phyloP scores from a whole-genome alignment of 2,329 filamentous ascomycete species.

The Claviceps africana region DNA sequence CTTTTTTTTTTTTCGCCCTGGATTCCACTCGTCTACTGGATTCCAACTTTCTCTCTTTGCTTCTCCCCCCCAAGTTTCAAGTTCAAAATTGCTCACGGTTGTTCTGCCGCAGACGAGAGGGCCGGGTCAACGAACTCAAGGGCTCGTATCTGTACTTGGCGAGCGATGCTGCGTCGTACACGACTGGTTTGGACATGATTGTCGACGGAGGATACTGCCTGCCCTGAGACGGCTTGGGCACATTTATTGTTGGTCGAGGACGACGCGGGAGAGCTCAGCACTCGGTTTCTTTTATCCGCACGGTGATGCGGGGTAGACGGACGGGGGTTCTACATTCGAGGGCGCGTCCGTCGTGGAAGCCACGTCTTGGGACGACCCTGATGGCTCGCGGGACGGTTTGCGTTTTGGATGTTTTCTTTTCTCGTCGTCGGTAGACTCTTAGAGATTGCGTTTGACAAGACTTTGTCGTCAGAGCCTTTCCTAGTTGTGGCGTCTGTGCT shows the following conservation, averaged over 20 bases:
- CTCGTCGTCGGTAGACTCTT: no score
- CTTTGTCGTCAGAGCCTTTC: no score
- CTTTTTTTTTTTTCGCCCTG: background rate
- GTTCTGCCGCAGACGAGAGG: conserved; percentile 42
- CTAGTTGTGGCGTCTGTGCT: no score
- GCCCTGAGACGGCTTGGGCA: conserved; percentile 20
- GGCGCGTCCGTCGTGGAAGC: no score
- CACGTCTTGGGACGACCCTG: no score
- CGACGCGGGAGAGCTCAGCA: background rate
- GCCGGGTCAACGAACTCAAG: conserved; percentile 61
- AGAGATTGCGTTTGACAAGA: no score
- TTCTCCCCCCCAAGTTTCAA: no score
- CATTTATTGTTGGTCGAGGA: background rate
- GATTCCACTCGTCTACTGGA: no score
- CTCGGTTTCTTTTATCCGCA: no score
- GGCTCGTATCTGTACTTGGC: conserved; percentile 71
- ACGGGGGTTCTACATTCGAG: no score
- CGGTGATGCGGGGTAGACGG: no score
- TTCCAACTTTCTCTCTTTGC: no score
- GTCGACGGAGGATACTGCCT: conserved; percentile 62
- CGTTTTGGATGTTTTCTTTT: background rate
- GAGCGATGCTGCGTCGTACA: conserved; percentile 71
- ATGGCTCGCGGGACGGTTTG: background rate
- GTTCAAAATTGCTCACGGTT: background rate
- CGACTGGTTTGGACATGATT: conserved; percentile 59